Base-by-base conservation (phyloP, 495 filamentous ascomycete genomes). In the Arthonia radiata region DNA sequence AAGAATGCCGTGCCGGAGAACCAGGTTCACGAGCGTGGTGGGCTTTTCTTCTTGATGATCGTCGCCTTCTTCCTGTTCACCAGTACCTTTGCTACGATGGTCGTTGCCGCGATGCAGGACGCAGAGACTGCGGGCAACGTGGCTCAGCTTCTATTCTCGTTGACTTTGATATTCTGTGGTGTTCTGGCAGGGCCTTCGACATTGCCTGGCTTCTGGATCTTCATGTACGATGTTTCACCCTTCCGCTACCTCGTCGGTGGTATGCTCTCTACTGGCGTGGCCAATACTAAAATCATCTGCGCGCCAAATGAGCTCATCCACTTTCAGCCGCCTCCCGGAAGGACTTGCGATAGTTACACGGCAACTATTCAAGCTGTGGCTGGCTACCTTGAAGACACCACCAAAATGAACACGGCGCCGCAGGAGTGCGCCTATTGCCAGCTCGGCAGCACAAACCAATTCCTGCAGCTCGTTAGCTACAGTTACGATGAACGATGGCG, bases 181-280 rank as follows among this genome's bases (percentile, higher is more conserved):
- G 72, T 82, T 25, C 61, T 82, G 33, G 64, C 71, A 28, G 56
- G 42, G 18, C 70, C 75, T 2, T 37, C 46, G 2, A 52, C 46
- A 2, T 47, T 80, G 15, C 73, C 73, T 6, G 43, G 60, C 6
- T 80, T 81, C 54, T 86, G 76, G 75, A 75, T 74, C 35, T 81
- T 80, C 54, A 75, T 81, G 69, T 78, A 81, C 44, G 14, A 68
- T 15, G 51, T 75, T 27, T 74, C 68, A 4, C 75, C 77, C 4
- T 67, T 81, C 31, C 72, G 67, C 0, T 80, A 81, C 35, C 46
- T 75, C 0, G 60, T 79, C 4, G 55, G 52, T 16, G 61, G 57
- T 10, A 61, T 79, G 42, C 36, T 79, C n/a, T 59, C 67, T 0
- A 54, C 53, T 0, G 63, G 55, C 1, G 39, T 81, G 3, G 57